A percentile compares a stretch with the other conserved stretches of the same genome.
These are phyloP conservation scores for Clitopilus passeckerianus DNA, from an alignment of 768 basidiomycete genomes.

Conservation along the genomic window DNA sequence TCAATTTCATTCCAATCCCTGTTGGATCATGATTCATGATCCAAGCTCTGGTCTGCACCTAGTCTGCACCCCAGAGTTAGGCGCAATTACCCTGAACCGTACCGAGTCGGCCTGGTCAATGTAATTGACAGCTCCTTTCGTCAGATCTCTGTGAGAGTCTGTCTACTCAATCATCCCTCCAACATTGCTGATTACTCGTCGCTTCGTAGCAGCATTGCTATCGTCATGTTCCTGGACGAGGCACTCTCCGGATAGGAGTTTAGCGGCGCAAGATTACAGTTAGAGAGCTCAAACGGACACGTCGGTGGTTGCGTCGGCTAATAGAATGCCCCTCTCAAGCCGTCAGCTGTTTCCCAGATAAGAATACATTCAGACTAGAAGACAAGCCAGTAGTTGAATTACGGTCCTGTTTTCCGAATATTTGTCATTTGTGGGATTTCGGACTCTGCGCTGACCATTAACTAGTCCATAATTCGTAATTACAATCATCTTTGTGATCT, in stretches of 20 bases:
- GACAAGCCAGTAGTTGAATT: no score
- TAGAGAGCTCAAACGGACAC: neutral
- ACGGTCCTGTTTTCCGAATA: no score
- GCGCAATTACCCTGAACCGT: neutral
- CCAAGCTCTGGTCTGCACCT: constrained; percentile 1
- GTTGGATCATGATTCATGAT: no score
- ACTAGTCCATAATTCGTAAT: neutral
- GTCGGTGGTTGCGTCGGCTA: no score
- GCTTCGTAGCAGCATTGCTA: neutral
- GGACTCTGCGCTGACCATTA: neutral
- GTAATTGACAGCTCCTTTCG: no score
- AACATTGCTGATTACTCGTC: no score
- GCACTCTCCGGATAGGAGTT: neutral
- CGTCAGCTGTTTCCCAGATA: no score
- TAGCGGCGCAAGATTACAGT: neutral
- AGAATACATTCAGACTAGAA: no score
- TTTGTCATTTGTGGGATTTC: neutral
- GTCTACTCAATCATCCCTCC: no score
- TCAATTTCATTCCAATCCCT: no score
- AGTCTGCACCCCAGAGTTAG: constrained; percentile 2
- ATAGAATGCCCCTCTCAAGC: no score
- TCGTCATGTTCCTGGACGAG: neutral
- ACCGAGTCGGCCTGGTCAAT: neutral
- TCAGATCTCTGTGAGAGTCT: no score
- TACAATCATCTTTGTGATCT: neutral